phyloP scores from a whole-genome alignment of 805 yeast genomes.

The Myxozyma nipponensis region DNA sequence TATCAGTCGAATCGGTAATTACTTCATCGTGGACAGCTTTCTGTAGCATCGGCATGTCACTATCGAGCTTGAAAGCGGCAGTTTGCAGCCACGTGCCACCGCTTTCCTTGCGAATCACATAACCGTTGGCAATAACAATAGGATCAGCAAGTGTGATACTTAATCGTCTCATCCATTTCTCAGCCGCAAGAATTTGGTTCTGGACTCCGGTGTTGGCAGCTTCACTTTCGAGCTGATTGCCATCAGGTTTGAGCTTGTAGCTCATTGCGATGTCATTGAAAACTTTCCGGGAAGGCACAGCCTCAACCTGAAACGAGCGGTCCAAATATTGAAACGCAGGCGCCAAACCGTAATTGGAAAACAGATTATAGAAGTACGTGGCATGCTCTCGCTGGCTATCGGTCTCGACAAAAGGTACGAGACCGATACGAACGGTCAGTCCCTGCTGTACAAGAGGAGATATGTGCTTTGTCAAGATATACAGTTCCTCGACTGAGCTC shows the following conservation, averaged over 20 bases:
- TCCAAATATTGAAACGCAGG: conserved; percentile 14
- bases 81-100: conserved; percentile 35
- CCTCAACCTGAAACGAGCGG: conserved; percentile 7
- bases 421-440: conserved; percentile 76
- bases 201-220: not conserved
- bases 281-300: conserved; percentile 18
- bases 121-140: conserved; percentile 68
- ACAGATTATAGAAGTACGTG: conserved; percentile 23
- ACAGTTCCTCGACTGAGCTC: conserved; percentile 49
- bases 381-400: conserved; percentile 17
- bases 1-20: conserved; percentile 32
- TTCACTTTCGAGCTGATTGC: not conserved
- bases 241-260: not conserved
- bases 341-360: conserved; percentile 25
- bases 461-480: conserved; percentile 43
- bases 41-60: conserved; percentile 47
- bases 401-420: conserved; percentile 55
- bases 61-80: conserved; percentile 35
- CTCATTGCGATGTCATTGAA: conserved; percentile 14
- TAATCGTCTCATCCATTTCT: conserved; percentile 36
- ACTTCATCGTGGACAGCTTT: conserved; percentile 32
- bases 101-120: conserved; percentile 49
- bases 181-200: conserved; percentile 15
- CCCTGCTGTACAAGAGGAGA: conserved; percentile 42
- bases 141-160: conserved; percentile 48